A percentile compares a stretch with the other conserved stretches of the same genome.
Conservation (phyloP, 805 yeast species). For the Myxozyma lipomycoides region DNA sequence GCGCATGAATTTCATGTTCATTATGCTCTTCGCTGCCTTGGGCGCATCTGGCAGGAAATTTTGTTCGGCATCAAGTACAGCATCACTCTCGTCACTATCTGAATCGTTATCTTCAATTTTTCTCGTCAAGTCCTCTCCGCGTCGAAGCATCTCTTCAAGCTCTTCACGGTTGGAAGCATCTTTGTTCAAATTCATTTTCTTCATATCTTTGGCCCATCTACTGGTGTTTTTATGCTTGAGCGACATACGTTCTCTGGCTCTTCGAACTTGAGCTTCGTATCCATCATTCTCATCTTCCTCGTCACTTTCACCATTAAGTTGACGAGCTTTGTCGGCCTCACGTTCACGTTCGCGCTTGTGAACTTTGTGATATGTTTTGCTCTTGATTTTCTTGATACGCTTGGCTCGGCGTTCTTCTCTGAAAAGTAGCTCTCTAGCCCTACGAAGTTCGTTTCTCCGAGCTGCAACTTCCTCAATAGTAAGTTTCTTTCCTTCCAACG, state of each 20-base stretch:
- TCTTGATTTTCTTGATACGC: constrained; percentile 89
- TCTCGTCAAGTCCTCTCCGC: constrained; percentile 70
- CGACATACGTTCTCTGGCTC: constrained; percentile 91
- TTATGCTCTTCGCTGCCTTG: constrained; percentile 59
- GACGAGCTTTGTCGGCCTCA: constrained; percentile 61
- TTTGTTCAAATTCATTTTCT: constrained; percentile 83
- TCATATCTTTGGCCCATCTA: constrained; percentile 87
- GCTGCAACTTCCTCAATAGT: constrained; percentile 73
- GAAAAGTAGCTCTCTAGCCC: constrained; percentile 95
- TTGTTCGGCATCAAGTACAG: constrained; percentile 40
- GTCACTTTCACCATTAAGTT: constrained; percentile 38
- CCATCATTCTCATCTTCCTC: constrained; percentile 41
- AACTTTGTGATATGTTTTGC: constrained; percentile 81
- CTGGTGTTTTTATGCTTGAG: constrained; percentile 84
- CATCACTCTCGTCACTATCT: constrained; percentile 47
- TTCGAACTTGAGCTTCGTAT: constrained; percentile 54
- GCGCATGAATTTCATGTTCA: constrained; percentile 94
- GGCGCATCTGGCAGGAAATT: constrained; percentile 44
- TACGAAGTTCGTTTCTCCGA: constrained; percentile 75
- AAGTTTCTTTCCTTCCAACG: constrained; percentile 73
- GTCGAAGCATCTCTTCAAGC: constrained; percentile 88
- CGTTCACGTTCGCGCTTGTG: constrained; percentile 77
- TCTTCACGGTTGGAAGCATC: constrained; percentile 81
- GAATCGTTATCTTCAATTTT: constrained; percentile 62
- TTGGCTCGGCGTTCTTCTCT: constrained; percentile 89